phyloP scores from a whole-genome alignment of 768 basidiomycete species.

The Suillus decipiens region DNA sequence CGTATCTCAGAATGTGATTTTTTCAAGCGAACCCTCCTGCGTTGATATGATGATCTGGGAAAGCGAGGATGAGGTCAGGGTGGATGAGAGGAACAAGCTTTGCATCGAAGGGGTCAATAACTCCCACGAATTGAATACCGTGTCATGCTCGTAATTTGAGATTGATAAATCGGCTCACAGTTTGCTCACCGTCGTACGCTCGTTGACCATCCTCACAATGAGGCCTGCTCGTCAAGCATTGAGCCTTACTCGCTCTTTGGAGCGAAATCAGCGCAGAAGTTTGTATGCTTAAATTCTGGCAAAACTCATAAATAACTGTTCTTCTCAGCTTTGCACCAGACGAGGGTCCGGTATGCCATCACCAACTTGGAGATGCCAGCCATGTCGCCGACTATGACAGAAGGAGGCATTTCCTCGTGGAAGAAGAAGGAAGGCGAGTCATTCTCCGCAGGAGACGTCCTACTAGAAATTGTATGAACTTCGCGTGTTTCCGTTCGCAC shows the following conservation, averaged over 20 bases:
- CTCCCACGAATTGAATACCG: conserved; percentile 5
- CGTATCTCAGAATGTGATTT: not conserved
- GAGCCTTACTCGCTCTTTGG: conserved; percentile 18
- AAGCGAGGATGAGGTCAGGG: not conserved
- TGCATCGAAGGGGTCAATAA: not conserved
- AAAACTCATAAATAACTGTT: not conserved
- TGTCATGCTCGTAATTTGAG: conserved; percentile 1
- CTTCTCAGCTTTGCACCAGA: conserved; percentile 46
- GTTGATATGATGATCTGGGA: conserved; percentile 3
- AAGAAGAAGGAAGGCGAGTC: conserved; percentile 85
- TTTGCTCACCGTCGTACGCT: conserved; percentile 5
- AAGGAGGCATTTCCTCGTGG: conserved; percentile 90
- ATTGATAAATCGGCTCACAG: conserved; percentile 2
- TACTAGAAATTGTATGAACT: conserved; percentile 80
- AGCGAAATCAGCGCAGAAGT: conserved; percentile 16
- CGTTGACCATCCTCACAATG: conserved; percentile 6
- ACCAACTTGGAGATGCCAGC: conserved; percentile 90
- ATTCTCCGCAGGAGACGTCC: conserved; percentile 79
- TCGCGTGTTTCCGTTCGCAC: conserved; percentile 16
- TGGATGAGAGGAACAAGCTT: not conserved
- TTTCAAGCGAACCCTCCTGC: not conserved
- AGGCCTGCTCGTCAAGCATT: conserved; percentile 13
- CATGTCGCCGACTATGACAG: conserved; percentile 97
- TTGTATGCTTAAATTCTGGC: not conserved
- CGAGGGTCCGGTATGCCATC: conserved; percentile 55